Base-by-base conservation (phyloP, 2,329 filamentous ascomycete genomes). In the Ophiostoma angusticollis region DNA sequence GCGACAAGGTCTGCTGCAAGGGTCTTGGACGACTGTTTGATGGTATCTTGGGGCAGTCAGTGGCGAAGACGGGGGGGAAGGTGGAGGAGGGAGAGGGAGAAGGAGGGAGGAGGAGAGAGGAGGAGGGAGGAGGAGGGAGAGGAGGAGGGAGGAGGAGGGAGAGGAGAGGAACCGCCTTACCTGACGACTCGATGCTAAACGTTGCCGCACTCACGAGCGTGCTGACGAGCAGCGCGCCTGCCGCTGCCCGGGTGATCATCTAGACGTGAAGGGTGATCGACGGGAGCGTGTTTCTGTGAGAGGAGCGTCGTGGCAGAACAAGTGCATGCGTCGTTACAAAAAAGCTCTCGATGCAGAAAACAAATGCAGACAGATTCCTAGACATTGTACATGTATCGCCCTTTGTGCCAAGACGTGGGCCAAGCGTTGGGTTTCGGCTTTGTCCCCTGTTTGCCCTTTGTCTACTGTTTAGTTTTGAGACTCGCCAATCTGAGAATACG, bases 1-100 rank as follows among this genome's bases (percentile, higher is more conserved):
- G 41, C 34, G 16, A 59, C 41, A n/a, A 57, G 42, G 41, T 54
- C 53, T n/a, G 43, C 40, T 0, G 56, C 56, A 9, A 59, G 43
- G 1, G 32, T 44, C 5, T 35, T 46, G 2, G 49, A 43, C 1
- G 50, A 44, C 1, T 41, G 9, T 13, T 46, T 42, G 29, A 53
- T 53, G 13, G 40, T 43, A 8, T 47, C 46, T 50, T 4, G 4
- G 11, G 7, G 5, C 9, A 19, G 13, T n/a, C 5, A 16, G 18
- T 17, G 11, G 33, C 25, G 5, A 30, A 2, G 16, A 21, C 2
- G 13, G 21, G 16, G 11, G 11, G 29, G 24, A 3, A 11, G 18
- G n/a, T n/a, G n/a, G 6, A 3, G 11, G 7, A 8, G 11, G 19
- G 13, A 17, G 8, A 16, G 18, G n/a, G 11, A 36, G 31, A 7